These are phyloP conservation scores for Auriscalpium vulgare DNA, from an alignment of 768 basidiomycete species.

Conservation along the genomic window DNA sequence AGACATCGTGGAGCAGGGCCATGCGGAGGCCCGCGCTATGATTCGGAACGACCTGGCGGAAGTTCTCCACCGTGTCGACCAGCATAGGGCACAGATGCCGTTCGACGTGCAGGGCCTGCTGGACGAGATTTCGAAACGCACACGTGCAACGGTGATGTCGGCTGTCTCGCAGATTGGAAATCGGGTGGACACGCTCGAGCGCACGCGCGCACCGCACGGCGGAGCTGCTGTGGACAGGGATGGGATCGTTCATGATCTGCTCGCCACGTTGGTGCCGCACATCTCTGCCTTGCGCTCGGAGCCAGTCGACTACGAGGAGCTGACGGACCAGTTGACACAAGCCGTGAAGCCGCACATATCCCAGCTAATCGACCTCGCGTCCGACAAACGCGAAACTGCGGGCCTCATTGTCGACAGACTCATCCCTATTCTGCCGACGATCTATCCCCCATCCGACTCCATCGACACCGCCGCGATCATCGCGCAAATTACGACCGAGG, in stretches of 20 bases:
- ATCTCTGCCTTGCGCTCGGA: conserved; percentile 56
- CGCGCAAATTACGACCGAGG: conserved; percentile 55
- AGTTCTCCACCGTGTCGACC: conserved; percentile 36
- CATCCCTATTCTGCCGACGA: conserved; percentile 51
- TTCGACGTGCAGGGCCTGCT: conserved; percentile 32
- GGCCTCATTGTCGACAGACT: conserved; percentile 70
- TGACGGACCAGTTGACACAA: conserved; percentile 70
- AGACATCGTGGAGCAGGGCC: conserved; percentile 59
- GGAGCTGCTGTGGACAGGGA: conserved; percentile 35
- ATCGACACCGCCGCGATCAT: conserved; percentile 51
- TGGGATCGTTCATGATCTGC: conserved; percentile 51
- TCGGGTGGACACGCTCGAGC: conserved; percentile 46
- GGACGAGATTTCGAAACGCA: conserved; percentile 51
- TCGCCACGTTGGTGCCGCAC: conserved; percentile 49
- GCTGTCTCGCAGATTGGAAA: conserved; percentile 50
- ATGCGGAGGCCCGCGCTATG: conserved; percentile 47
- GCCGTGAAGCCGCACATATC: conserved; percentile 86
- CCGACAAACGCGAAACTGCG: conserved; percentile 84
- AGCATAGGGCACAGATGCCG: conserved; percentile 15
- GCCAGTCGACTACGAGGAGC: conserved; percentile 67
- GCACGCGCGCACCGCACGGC: conserved; percentile 31
- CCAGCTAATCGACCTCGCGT: conserved; percentile 82
- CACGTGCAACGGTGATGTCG: conserved; percentile 51
- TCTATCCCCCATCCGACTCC: conserved; percentile 22
- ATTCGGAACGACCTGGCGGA: conserved; percentile 56